These are phyloP conservation scores for Suhomyces atakaporum DNA, from an alignment of 1,139 yeast genomes.

Conservation along the genomic window DNA sequence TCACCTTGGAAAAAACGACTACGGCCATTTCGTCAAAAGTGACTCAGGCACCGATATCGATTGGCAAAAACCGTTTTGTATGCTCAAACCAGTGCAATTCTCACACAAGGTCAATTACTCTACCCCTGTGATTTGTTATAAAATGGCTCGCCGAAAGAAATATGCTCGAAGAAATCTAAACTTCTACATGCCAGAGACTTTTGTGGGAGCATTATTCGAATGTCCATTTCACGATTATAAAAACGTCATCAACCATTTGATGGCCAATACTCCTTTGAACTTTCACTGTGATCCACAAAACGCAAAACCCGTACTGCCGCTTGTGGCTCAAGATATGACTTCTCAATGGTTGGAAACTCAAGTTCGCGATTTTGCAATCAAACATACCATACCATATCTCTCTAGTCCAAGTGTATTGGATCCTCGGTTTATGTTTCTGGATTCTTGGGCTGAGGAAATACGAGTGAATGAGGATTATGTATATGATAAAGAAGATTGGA, in stretches of 20 bases:
- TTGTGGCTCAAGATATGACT: conserved; percentile 58
- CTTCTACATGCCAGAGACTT: conserved; percentile 58
- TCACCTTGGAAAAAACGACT: conserved; percentile 52
- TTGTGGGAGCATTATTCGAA: conserved; percentile 67
- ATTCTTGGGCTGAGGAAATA: conserved; percentile 51
- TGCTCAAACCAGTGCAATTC: conserved; percentile 35
- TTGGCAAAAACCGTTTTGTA: conserved; percentile 58
- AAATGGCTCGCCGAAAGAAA: conserved; percentile 63
- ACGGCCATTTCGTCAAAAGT: conserved; percentile 41
- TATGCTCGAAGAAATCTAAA: conserved; percentile 53
- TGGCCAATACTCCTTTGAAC: conserved; percentile 19
- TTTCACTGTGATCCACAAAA: conserved; percentile 36
- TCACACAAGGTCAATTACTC: too few relatives aligned
- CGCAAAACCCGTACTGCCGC: conserved; percentile 55
- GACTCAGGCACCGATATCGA: conserved; percentile 42
- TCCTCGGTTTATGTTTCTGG: conserved; percentile 41
- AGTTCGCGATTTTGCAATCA: conserved; percentile 24
- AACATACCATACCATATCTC: conserved; percentile 60
- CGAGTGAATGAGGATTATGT: conserved; percentile 55
- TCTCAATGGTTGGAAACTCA: conserved; percentile 47
- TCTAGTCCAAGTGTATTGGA: conserved; percentile 51
- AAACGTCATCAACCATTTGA: conserved; percentile 21
- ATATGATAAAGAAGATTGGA: conserved; percentile 42
- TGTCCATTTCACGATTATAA: conserved; percentile 40
- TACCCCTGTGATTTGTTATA: too few relatives aligned